Base-by-base conservation (phyloP, 805 yeast genomes). In the Myxozyma neotropica region DNA sequence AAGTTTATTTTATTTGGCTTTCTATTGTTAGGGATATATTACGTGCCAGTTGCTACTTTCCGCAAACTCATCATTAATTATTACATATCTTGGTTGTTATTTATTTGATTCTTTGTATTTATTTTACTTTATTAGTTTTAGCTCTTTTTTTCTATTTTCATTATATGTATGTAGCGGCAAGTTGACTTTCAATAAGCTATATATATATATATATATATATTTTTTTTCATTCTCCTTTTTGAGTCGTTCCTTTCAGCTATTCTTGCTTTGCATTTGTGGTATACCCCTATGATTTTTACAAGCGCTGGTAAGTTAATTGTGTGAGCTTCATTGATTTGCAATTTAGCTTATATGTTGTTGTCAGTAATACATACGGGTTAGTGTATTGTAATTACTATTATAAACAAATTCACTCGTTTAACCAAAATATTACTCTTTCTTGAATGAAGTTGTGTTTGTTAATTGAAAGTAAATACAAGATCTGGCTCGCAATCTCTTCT, bases 41-140 rank as follows among this genome's bases (percentile, higher is more conserved):
- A 21, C 17, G 31, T 38, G 23, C 24, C 17, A 26, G 42, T 29
- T 15, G 13, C 50, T 13, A 27, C 5, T 24, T 44, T 44, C 26
- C 40, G 29, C 31, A 24, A 12, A 46, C 24, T 44, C 38, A 10
- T 38, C 24, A 19, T 33, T 13, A 19, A 13, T 35, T 23, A 48
- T 48, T 15, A 23, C 15, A 23, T 48, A 3, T 13, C 8, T 48
- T 23, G 27, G 42, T 23, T 48, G 19, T 31, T 26, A 26, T 13
- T 17, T 49, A 26, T 55, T n/a, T 33, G 23, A 40, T 43, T 31
- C 44, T 42, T 55, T 43, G 45, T 42, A 42, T 43, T 29, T 42
- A 17, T 31, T 42, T 42, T 31, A 38, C 24, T 29, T 17, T 36
- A 19, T 5, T 42, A 42, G 33, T 10, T 29, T 15, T 39, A 40